These are phyloP conservation scores for Globisporangium mamillatum DNA, from an alignment of 352 stramenopile genomes.

Conservation along the genomic window DNA sequence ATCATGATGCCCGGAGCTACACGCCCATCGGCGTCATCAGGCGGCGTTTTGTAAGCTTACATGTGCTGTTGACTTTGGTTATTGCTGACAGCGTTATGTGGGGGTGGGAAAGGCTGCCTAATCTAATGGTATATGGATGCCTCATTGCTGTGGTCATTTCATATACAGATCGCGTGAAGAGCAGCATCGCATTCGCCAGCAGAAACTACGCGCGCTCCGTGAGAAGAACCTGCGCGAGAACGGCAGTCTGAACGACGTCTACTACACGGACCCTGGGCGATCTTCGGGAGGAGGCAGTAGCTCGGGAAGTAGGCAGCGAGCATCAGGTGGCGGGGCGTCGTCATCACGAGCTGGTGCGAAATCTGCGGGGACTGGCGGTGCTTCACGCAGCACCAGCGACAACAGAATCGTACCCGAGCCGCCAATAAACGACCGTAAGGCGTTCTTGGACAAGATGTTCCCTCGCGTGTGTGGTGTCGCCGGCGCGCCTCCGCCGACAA, in stretches of 20 bases:
- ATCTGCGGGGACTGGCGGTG: neutral
- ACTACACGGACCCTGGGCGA: conserved; percentile 5
- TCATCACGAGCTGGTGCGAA: conserved; percentile 2
- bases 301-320: neutral
- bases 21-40: neutral
- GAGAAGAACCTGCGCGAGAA: conserved; percentile 25
- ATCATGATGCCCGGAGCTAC: neutral
- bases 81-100: neutral
- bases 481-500: conserved; percentile 19
- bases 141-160: conserved; percentile 9
- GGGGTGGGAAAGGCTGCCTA: neutral
- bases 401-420: conserved; percentile 8
- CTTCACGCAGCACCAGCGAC: neutral
- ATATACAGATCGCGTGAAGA: conserved; percentile 48
- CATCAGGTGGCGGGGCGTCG: neutral
- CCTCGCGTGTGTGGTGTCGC: conserved; percentile 66
- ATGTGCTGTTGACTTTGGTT: neutral
- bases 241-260: conserved; percentile 22
- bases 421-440: conserved; percentile 47
- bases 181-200: conserved; percentile 48
- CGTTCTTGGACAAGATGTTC: conserved; percentile 77
- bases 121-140: neutral
- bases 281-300: neutral
- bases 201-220: conserved; percentile 23
- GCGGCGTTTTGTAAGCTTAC: neutral